These are phyloP conservation scores for Ordospora pajunii DNA, from an alignment of 371 early-diverging fungal species.

Conservation along the genomic window DNA sequence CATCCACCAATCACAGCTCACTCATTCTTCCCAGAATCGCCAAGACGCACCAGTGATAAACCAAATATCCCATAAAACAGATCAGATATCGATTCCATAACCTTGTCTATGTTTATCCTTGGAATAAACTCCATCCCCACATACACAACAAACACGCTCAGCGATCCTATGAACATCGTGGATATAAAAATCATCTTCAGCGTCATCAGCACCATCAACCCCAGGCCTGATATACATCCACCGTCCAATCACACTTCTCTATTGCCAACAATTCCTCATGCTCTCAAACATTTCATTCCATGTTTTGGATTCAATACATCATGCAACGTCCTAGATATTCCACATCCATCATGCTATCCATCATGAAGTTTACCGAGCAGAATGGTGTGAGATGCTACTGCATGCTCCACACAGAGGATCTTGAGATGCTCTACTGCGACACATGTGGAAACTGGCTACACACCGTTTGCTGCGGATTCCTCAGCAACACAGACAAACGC, in stretches of 20 bases:
- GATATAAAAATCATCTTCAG: slow-evolving; percentile 1
- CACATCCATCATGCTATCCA: not conserved
- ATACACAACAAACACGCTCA: not conserved
- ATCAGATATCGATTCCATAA: not conserved
- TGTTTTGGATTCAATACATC: not conserved
- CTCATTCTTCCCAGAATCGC: no score
- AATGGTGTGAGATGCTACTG: slow-evolving; percentile 38
- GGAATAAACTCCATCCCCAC: not conserved
- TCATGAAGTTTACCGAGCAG: not conserved
- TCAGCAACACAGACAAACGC: slow-evolving; percentile 48
- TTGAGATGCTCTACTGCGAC: slow-evolving; percentile 47
- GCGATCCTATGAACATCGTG: not conserved
- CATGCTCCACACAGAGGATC: slow-evolving; percentile 5
- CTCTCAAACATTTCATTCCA: not conserved
- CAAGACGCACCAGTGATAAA: no score
- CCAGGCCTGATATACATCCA: not conserved
- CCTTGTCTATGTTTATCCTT: not conserved
- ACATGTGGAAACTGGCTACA: slow-evolving; percentile 48
- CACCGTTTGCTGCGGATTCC: slow-evolving; percentile 55
- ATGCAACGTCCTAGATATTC: not conserved
- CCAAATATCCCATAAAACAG: no score
- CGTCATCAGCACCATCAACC: not conserved
- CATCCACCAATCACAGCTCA: no score
- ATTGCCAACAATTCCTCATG: no score
- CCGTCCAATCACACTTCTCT: not conserved